These are phyloP conservation scores for Penicillium italicum DNA, from an alignment of 2,329 filamentous ascomycete genomes.

Conservation along the genomic window DNA sequence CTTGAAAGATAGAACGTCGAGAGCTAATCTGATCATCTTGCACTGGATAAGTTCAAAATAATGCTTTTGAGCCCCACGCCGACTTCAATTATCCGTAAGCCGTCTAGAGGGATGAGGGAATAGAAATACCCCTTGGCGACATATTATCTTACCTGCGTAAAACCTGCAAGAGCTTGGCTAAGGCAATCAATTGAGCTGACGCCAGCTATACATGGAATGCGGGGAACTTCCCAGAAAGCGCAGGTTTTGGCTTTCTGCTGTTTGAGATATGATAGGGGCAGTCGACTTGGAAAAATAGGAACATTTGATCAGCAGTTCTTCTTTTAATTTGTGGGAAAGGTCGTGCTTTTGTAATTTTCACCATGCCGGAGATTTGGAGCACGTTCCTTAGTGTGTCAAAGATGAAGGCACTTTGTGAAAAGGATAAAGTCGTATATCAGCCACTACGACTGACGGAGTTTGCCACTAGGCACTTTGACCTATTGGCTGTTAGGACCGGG, in stretches of 20 bases:
- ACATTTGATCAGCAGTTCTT: not conserved
- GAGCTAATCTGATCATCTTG: not conserved
- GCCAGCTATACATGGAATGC: not conserved
- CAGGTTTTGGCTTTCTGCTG: not conserved
- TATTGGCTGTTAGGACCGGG: not conserved
- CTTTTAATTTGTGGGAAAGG: not conserved
- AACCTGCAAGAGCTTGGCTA: not conserved
- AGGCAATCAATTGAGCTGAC: not conserved
- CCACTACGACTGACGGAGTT: not conserved
- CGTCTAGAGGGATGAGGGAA: not conserved
- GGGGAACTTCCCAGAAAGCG: not conserved
- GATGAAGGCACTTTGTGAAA: not conserved
- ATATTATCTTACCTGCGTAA: not conserved
- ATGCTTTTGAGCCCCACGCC: not conserved
- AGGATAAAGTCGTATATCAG: not conserved
- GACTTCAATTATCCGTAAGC: not conserved
- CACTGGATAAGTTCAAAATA: too few relatives aligned
- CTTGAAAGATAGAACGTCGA: not conserved
- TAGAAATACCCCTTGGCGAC: not conserved
- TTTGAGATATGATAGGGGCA: not conserved
- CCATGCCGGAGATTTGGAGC: too few relatives aligned
- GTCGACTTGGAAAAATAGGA: not conserved
- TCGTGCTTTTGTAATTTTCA: not conserved
- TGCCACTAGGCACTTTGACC: not conserved
- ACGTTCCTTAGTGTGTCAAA: not conserved